Conservation (phyloP, 768 basidiomycete genomes). For the Myochromella boudieri region DNA sequence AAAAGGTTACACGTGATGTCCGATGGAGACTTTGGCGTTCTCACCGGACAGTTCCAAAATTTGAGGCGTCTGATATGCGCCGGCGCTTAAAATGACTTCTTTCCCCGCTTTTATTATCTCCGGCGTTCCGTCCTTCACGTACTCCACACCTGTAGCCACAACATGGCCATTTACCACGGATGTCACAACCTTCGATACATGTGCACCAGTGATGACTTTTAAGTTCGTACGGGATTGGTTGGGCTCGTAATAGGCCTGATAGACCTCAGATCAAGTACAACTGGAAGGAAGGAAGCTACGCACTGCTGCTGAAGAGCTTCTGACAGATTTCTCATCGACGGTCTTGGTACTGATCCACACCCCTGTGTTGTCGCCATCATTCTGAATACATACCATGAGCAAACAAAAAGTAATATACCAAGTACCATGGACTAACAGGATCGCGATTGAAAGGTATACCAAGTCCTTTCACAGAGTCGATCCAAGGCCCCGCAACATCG, state of each 20-base stretch:
- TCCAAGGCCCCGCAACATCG: not conserved
- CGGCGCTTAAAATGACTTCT: slow-evolving; percentile 13
- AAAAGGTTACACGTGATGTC: too few relatives aligned
- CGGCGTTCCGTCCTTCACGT: slow-evolving; percentile 8
- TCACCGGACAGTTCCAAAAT: not conserved
- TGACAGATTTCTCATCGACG: slow-evolving; percentile 14
- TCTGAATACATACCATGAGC: too few relatives aligned
- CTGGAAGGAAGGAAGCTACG: too few relatives aligned
- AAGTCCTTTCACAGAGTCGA: not conserved
- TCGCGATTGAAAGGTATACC: not conserved
- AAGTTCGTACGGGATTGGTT: not conserved
- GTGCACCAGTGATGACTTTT: not conserved
- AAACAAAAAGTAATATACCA: too few relatives aligned
- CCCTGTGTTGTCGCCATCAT: slow-evolving; percentile 17
- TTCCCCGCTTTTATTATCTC: not conserved
- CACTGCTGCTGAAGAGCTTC: slow-evolving; percentile 13
- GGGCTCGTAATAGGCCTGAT: not conserved
- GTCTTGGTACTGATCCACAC: slow-evolving; percentile 11
- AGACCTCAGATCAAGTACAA: too few relatives aligned
- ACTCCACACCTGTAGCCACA: not conserved
- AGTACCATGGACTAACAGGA: not conserved
- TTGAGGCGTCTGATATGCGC: not conserved
- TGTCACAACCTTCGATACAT: not conserved
- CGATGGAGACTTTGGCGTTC: too few relatives aligned
- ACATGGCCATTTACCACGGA: not conserved